Base-by-base conservation (phyloP, 441 rosid genomes). In the Arabidopsis hybrid region DNA sequence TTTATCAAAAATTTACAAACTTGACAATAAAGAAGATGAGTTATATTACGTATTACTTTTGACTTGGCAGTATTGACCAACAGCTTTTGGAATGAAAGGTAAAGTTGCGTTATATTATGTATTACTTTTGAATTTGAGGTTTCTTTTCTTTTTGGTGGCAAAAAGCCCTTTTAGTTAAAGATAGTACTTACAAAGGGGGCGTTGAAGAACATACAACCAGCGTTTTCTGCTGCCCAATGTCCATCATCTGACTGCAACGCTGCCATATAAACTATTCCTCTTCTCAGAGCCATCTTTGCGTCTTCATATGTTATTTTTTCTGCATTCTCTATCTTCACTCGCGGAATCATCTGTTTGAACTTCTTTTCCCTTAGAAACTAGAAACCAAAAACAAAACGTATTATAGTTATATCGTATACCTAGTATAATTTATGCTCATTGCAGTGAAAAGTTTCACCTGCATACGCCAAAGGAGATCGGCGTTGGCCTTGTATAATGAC, bases 211-310 rank as follows among this genome's bases (percentile, higher is more conserved):
- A 85, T 67, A 8, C 88, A 85, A 1, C 93, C 93, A 13, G 92
- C 72, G 58, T 80, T 85, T 61, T 86, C 93, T 2, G 92, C 89
- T 1, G 96, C 91, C 92, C 96, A 90, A 21, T 87, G 93, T 7
- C 93, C 93, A 35, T 90, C 88, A 6, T 69, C 77, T 3, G 93
- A 79, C 52, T 90, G 93, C 47, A 88, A 68, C 0, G 93, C 88
- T 1, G 90, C 79, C 64, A 85, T 76, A 77, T 85, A 83, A 5
- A 60, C 81, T 12, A 82, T 77, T 11, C 86, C 87, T 71, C 81
- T 87, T 61, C 66, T 83, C 50, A 91, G n/a, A 1, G 88, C 56
- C 0, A 83, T 6, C 0, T 84, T 75, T 0, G 86, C 80, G 18
- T 32, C 72, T 55, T 84, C 86, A 14, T 76, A 78, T 29, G 82